Percentiles rank a stretch among this genome's conserved stretches.
These are phyloP conservation scores for Komagataella pastoris DNA, from an alignment of 805 yeast genomes.

Conservation along the genomic window DNA sequence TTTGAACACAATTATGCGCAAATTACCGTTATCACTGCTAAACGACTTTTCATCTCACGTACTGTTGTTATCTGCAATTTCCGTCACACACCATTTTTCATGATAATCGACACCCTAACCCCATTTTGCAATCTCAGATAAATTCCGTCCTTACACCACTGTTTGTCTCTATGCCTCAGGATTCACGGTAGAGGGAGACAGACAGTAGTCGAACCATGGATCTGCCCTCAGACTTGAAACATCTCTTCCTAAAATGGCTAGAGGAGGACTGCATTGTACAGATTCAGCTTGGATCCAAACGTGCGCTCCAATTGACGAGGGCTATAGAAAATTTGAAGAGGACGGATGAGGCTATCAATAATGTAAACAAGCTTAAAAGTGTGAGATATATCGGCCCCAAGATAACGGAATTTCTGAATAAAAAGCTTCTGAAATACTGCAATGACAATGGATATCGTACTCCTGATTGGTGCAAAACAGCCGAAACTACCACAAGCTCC, in stretches of 20 bases:
- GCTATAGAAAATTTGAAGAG: slow-evolving; percentile 41
- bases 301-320: slow-evolving; percentile 35
- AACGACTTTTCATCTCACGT: too few species aligned
- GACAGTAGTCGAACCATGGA: slow-evolving; percentile 18
- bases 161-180: background rate
- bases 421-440: slow-evolving; percentile 40
- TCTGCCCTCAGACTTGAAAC: slow-evolving; percentile 33
- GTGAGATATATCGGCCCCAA: slow-evolving; percentile 66
- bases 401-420: slow-evolving; percentile 37
- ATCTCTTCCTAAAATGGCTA: slow-evolving; percentile 43
- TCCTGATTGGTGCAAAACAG: slow-evolving; percentile 20
- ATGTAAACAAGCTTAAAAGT: slow-evolving; percentile 43
- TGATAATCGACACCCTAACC: too few species aligned
- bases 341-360: slow-evolving; percentile 28
- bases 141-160: background rate
- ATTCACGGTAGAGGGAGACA: background rate
- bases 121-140: background rate
- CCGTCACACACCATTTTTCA: too few species aligned
- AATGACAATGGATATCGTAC: slow-evolving; percentile 28
- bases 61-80: background rate
- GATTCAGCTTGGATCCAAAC: slow-evolving; percentile 34
- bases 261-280: slow-evolving; percentile 35
- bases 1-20: too few species aligned
- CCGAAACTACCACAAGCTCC: slow-evolving; percentile 1
- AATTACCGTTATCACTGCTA: too few species aligned